phyloP scores from a whole-genome alignment of 2,329 filamentous ascomycete genomes.

The Penicillium concentricum region DNA sequence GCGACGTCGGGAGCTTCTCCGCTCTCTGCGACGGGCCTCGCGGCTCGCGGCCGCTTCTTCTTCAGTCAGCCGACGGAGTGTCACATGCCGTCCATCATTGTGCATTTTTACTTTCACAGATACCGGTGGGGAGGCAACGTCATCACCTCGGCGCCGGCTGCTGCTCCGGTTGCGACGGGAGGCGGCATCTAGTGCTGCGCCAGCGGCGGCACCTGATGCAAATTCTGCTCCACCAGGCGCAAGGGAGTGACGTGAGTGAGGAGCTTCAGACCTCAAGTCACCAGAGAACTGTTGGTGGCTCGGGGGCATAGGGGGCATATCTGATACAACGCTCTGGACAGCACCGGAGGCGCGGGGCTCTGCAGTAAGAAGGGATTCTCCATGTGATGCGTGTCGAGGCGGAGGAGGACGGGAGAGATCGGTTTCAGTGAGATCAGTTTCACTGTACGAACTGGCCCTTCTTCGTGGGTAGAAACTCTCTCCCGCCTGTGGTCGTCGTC shows the following conservation, averaged over 20 bases:
- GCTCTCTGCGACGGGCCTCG: conserved; percentile 52
- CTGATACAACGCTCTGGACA: conserved; percentile 29
- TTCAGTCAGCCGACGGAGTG: conserved; percentile 59
- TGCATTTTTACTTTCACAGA: conserved; percentile 66
- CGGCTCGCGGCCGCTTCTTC: conserved; percentile 62
- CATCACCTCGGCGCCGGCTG: conserved; percentile 34
- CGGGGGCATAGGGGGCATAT: conserved; percentile 43
- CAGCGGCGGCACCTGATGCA: conserved; percentile 28
- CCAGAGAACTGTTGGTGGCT: conserved; percentile 40
- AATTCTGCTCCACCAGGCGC: conserved; percentile 25
- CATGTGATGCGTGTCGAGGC: conserved; percentile 30
- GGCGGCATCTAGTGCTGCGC: conserved; percentile 31
- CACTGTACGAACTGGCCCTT: conserved; percentile 34
- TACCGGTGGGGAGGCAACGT: conserved; percentile 58
- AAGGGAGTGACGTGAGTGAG: conserved; percentile 17
- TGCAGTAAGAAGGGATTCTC: conserved; percentile 35
- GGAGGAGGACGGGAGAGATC: conserved; percentile 28
- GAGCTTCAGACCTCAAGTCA: conserved; percentile 26
- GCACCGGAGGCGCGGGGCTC: conserved; percentile 32
- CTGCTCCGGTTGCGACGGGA: conserved; percentile 33
- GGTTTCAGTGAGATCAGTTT: conserved; percentile 39
- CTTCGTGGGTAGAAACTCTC: conserved; percentile 54
- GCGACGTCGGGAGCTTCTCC: conserved; percentile 41
- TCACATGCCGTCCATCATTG: conserved; percentile 62
- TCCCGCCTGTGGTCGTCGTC: conserved; percentile 63